Evolutionary conservation across 148 eudicot genomes (phyloP).

Genomic region (Drosera capensis): DNA sequence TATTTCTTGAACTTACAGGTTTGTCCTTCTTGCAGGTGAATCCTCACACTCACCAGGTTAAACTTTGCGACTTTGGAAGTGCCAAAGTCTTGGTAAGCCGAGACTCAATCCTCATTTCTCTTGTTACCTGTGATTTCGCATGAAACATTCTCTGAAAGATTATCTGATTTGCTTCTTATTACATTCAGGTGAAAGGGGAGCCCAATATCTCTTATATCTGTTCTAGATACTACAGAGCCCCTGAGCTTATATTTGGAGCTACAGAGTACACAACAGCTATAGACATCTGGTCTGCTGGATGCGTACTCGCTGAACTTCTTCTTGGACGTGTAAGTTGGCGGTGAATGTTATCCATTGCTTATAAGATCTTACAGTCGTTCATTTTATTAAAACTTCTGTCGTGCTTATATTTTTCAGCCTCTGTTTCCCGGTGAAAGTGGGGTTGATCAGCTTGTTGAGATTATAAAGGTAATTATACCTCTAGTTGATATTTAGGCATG

Average conservation of each 20-base stretch:
- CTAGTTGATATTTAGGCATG: no score
- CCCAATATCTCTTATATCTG: slow-evolving; percentile 93
- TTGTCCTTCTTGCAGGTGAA: slow-evolving; percentile 42
- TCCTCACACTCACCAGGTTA: slow-evolving; percentile 89
- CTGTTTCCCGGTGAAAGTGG: slow-evolving; percentile 91
- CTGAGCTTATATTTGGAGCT: slow-evolving; percentile 93
- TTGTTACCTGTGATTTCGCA: background rate
- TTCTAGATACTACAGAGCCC: slow-evolving; percentile 94
- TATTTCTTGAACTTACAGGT: background rate
- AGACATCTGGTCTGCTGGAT: slow-evolving; percentile 90
- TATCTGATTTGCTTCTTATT: slow-evolving; percentile 1
- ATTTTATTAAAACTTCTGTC: background rate
- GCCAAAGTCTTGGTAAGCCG: slow-evolving; percentile 79
- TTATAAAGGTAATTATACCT: slow-evolving; percentile 59
- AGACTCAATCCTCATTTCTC: background rate
- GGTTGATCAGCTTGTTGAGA: slow-evolving; percentile 92
- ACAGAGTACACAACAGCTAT: slow-evolving; percentile 85
- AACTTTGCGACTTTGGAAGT: slow-evolving; percentile 88
- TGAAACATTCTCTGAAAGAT: slow-evolving; percentile 2
- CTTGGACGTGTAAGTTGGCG: slow-evolving; percentile 52
- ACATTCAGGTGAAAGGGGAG: slow-evolving; percentile 73
- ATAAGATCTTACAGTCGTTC: background rate
- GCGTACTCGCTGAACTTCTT: slow-evolving; percentile 87
- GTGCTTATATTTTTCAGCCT: slow-evolving; percentile 33
- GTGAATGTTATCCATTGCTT: background rate